A percentile compares a stretch with the other conserved stretches of the same genome.
phyloP scores from a whole-genome alignment of 2,329 filamentous ascomycete species.

The Monosporascus cannonballus region DNA sequence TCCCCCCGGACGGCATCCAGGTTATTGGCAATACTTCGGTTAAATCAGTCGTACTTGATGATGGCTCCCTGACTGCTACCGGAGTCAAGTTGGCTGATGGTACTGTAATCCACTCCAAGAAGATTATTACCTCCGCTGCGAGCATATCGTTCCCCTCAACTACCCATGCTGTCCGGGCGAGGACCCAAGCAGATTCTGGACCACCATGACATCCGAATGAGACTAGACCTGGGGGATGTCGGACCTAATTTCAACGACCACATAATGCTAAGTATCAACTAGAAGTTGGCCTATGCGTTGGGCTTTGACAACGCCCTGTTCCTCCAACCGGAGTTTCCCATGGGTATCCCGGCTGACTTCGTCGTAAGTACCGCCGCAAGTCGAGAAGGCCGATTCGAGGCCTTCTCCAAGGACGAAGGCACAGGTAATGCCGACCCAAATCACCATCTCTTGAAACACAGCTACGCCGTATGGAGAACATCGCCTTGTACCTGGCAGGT shows the following conservation, averaged over 20 bases:
- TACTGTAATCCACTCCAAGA: constrained; percentile 2
- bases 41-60: constrained; percentile 8
- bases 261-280: constrained; percentile 14
- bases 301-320: constrained; percentile 17
- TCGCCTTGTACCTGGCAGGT: constrained; percentile 14
- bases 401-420: constrained; percentile 19
- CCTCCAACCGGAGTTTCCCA: constrained; percentile 11
- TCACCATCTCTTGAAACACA: constrained; percentile 13
- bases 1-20: constrained; percentile 6
- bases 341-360: constrained; percentile 10
- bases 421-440: constrained; percentile 2
- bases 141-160: constrained; percentile 12
- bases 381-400: constrained; percentile 6
- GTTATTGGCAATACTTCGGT: constrained; percentile 14
- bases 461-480: constrained; percentile 16
- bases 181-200: constrained; percentile 9
- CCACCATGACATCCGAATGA: constrained; percentile 9
- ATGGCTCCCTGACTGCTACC: constrained; percentile 1
- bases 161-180: constrained; percentile 16
- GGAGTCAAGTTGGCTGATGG: constrained; percentile 10
- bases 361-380: constrained; percentile 12
- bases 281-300: constrained; percentile 17
- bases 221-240: constrained; percentile 10
- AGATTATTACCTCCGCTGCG: constrained; percentile 12
- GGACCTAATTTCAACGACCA: constrained; percentile 17